Conservation (phyloP, 2,329 filamentous ascomycete genomes). For the Verticillium tricorpus region DNA sequence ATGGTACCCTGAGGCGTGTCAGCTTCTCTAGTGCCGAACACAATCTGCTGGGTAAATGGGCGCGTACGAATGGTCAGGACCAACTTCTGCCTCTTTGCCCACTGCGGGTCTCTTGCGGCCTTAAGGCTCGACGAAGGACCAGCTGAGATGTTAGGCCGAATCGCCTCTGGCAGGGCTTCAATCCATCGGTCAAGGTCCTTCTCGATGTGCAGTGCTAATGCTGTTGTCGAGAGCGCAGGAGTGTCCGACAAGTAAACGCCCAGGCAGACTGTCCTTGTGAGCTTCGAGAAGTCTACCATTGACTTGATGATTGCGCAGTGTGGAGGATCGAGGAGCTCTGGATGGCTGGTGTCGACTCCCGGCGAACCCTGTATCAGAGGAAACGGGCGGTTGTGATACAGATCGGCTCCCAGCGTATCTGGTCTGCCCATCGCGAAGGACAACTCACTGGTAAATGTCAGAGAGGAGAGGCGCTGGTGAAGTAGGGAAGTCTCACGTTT, state of each 20-base stretch:
- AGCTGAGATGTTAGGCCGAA: conserved; percentile 13
- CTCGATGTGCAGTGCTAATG: conserved; percentile 17
- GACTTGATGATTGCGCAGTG: conserved; percentile 20
- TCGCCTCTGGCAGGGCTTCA: conserved; percentile 14
- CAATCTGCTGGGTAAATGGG: not conserved
- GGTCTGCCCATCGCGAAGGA: conserved; percentile 43
- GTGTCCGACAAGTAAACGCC: conserved; percentile 18
- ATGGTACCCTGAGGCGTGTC: conserved; percentile 14
- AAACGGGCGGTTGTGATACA: conserved; percentile 39
- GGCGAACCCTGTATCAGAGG: conserved; percentile 15
- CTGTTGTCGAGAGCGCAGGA: conserved; percentile 12
- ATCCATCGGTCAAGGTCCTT: conserved; percentile 18
- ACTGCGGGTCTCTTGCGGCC: conserved; percentile 16
- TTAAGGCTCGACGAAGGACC: conserved; percentile 13
- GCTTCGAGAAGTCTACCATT: conserved; percentile 22
- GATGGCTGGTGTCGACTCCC: conserved; percentile 3
- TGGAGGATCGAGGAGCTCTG: conserved; percentile 17
- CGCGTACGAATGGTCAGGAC: conserved; percentile 18
- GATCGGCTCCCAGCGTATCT: conserved; percentile 41
- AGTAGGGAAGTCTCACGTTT: conserved; percentile 27
- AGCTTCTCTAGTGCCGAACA: not conserved
- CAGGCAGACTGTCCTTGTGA: conserved; percentile 19
- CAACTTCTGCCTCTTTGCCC: conserved; percentile 21
- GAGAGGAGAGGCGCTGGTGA: not conserved
- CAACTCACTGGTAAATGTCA: conserved; percentile 29